Percentiles rank a stretch among this genome's conserved stretches.
phyloP scores from a whole-genome alignment of 208 protist genomes.

The Crithidia bombi region DNA sequence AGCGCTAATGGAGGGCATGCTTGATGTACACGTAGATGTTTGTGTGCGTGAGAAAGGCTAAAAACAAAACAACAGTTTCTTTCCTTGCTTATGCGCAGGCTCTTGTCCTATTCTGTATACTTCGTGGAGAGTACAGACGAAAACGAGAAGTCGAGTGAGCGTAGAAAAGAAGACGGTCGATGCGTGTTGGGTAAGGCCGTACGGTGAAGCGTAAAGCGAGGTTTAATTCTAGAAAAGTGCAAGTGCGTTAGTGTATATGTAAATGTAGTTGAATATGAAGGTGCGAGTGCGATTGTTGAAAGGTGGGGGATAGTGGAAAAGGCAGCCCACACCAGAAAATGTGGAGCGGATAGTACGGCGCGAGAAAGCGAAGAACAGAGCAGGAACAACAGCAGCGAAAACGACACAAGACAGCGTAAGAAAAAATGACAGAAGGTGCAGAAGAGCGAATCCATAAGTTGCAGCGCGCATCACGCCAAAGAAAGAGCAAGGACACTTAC shows the following conservation, averaged over 20 bases:
- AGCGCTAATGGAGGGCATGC: slow-evolving; percentile 16
- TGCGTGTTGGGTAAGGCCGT: slow-evolving; percentile 6
- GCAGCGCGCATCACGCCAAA: too few species aligned
- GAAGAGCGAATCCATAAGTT: too few species aligned
- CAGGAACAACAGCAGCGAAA: too few species aligned
- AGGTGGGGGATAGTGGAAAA: too few species aligned
- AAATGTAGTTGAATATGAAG: too few species aligned
- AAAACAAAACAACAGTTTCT: slow-evolving; percentile 5
- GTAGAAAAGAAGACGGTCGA: neutral
- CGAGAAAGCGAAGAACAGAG: too few species aligned
- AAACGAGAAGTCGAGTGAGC: neutral
- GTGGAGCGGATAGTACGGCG: too few species aligned
- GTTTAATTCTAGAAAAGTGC: neutral
- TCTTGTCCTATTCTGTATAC: slow-evolving; percentile 6
- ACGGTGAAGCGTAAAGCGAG: slow-evolving; percentile 16
- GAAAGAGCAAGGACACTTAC: too few species aligned
- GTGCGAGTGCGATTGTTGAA: too few species aligned
- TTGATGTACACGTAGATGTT: neutral
- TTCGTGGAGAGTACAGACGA: slow-evolving; percentile 16
- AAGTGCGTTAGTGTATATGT: neutral
- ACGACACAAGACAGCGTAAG: too few species aligned
- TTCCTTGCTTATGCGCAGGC: neutral
- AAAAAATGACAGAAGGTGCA: too few species aligned
- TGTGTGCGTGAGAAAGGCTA: neutral
- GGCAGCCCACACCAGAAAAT: too few species aligned